phyloP scores from a whole-genome alignment of 345 rosid species.

The Carallia brachiata region DNA sequence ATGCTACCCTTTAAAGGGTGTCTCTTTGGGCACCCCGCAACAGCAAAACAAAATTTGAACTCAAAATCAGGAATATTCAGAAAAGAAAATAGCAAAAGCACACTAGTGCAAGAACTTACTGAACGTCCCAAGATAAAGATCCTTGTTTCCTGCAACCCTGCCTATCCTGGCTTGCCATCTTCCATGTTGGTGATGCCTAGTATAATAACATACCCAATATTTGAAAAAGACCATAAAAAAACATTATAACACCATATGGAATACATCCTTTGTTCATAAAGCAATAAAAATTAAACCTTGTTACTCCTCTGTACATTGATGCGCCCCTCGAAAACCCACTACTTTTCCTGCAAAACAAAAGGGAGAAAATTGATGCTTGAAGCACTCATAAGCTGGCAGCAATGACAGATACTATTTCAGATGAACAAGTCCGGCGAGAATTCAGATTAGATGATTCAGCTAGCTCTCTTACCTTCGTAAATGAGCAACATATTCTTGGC shows the following conservation, averaged over 20 bases:
- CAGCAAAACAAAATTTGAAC: conserved; percentile 14
- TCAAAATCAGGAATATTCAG: conserved; percentile 10
- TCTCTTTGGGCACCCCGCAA: conserved; percentile 14
- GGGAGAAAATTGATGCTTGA: background rate
- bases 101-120: conserved; percentile 38
- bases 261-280: too few species aligned
- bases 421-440: background rate
- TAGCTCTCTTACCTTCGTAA: conserved; percentile 49
- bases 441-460: background rate
- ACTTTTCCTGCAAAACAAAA: conserved; percentile 52
- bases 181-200: conserved; percentile 83
- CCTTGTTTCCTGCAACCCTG: conserved; percentile 85
- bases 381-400: background rate
- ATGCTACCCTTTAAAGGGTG: conserved; percentile 14
- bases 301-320: conserved; percentile 83
- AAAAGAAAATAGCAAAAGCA: conserved; percentile 6
- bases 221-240: too few species aligned
- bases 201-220: background rate
- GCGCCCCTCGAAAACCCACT: conserved; percentile 90
- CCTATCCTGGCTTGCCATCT: conserved; percentile 92
- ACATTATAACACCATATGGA: too few species aligned
- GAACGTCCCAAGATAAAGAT: conserved; percentile 84
- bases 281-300: conserved; percentile 46
- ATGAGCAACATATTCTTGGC: conserved; percentile 81
- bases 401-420: background rate